Base-by-base conservation (phyloP, 805 yeast genomes). In the Hagleromyces aurorensis region DNA sequence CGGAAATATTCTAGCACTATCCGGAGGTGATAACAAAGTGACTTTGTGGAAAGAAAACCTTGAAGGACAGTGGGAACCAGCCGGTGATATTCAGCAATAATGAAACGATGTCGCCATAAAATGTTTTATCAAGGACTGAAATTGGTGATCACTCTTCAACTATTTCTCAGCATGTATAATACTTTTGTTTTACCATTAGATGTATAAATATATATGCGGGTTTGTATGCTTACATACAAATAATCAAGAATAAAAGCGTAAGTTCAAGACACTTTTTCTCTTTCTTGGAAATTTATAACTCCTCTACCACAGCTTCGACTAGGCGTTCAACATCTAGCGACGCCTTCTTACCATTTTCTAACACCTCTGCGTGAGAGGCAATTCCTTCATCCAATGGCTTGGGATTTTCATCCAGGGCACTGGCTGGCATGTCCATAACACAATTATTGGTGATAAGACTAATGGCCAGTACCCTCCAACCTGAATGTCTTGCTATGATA, bases 1-100 rank as follows among this genome's bases (percentile, higher is more conserved):
- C 26, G 99, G 99, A 31, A 91, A 91, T 56, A 78, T 91, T 17
- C 70, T 91, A 46, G 99, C 99, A 4, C 81, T 91, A 23, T 76
- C 91, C 27, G 95, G 96, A 27, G 97, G 97, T 32, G 97, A 91
- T 57, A 87, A 87, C 59, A 85, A 82, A 61, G 89, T 91, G 24
- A 85, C 95, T 18, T 70, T 91, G 56, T 91, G 97, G 97, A 87
- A 86, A 62, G 98, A 91, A 61, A 84, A 78, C 52, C 67, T 87
- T 43, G 76, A 76, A 49, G 96, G 96, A 30, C 75, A 77, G 48
- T 89, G 98, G 98, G 96, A 89, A 61, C 69, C 84, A 33, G 96
- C 96, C n/a, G 97, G 97, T 30, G 93, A 78, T 51, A 91, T 91
- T 43, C 87, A 82, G 49, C 93, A 85, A 59, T 83, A 65, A 50